These are phyloP conservation scores for Madurella mycetomatis DNA, from an alignment of 2,329 filamentous ascomycete species.

Conservation along the genomic window DNA sequence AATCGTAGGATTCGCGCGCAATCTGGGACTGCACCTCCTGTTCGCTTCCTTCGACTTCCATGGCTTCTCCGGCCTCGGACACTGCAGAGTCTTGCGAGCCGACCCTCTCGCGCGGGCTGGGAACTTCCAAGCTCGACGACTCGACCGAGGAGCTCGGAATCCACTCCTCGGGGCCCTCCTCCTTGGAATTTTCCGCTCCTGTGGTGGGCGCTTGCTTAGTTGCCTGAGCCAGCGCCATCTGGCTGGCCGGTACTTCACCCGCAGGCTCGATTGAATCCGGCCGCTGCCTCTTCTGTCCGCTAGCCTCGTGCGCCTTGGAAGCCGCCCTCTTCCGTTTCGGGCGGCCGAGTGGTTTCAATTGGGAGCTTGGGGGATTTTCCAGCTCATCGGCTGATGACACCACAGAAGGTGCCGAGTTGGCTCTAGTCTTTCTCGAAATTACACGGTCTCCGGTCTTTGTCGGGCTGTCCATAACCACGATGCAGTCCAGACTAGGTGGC, in stretches of 20 bases:
- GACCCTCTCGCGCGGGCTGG: not conserved
- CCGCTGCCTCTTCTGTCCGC: constrained; percentile 28
- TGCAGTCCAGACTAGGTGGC: constrained; percentile 28
- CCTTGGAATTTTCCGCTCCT: not conserved
- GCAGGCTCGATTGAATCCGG: constrained; percentile 11
- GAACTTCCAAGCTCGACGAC: not conserved
- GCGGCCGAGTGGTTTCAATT: constrained; percentile 17
- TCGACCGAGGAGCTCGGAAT: constrained; percentile 14
- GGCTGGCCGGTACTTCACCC: constrained; percentile 23
- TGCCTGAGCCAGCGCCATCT: constrained; percentile 3
- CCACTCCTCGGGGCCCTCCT: constrained; percentile 5
- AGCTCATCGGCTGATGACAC: constrained; percentile 13
- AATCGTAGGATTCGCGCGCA: constrained; percentile 25
- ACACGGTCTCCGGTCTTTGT: constrained; percentile 12
- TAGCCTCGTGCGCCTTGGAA: constrained; percentile 24
- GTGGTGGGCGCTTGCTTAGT: not conserved
- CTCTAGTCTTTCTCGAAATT: constrained; percentile 17
- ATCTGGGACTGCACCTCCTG: constrained; percentile 31
- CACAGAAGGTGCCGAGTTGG: constrained; percentile 5
- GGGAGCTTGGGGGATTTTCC: constrained; percentile 20
- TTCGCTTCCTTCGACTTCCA: constrained; percentile 24
- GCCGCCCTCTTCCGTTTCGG: constrained; percentile 31
- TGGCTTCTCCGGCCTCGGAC: constrained; percentile 1
- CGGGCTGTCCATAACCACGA: constrained; percentile 29
- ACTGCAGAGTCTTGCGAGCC: not conserved